Evolutionary conservation across 2,329 filamentous ascomycete species (phyloP), one percentile per base, ranked within the genome.

Genomic region (Didymella exigua): DNA sequence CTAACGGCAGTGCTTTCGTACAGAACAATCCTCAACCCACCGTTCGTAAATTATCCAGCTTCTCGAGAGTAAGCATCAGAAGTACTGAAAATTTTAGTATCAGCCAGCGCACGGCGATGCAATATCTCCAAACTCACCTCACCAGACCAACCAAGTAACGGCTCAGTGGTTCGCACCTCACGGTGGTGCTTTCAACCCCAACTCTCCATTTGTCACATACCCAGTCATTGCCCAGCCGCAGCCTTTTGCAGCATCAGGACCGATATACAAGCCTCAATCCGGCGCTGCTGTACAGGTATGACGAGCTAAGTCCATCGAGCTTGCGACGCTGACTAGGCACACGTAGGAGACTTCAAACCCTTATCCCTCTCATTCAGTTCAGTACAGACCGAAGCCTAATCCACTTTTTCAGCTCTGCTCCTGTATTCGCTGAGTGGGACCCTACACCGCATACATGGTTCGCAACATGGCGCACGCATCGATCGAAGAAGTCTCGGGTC

Each of bases 321-420:
- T 31, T 13, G 4, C 2, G 7, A 29, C 23, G 8, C 23, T 62
- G 10, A 63, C 23, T 2, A 4, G 0, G n/a, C 3, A 26, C 19
- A 6, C 21, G 7, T n/a, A 66, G 63, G 44, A 54, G 29, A 49
- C 58, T 23, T 47, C 34, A 2, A 19, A 36, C 37, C 19, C 27
- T 9, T 59, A 58, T 19, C 59, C 47, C 21, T 38, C 37, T 16
- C 64, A 59, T 14, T 38, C 33, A 26, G 54, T 14, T 10, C 64
- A 61, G 10, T 49, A 54, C 16, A 46, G 26, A 13, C 31, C 48
- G 1, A 58, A 37, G 4, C 59, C 64, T 19, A 62, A 65, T 2
- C 48, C 67, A 19, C 46, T 68, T 14, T 46, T 56, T 11, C 64
- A 65, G 30, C 49, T 68, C 31, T 65, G 63, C 16, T 31, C 24